These are phyloP conservation scores for Rhodocollybia butyracea DNA, from an alignment of 768 basidiomycete species.

Conservation along the genomic window DNA sequence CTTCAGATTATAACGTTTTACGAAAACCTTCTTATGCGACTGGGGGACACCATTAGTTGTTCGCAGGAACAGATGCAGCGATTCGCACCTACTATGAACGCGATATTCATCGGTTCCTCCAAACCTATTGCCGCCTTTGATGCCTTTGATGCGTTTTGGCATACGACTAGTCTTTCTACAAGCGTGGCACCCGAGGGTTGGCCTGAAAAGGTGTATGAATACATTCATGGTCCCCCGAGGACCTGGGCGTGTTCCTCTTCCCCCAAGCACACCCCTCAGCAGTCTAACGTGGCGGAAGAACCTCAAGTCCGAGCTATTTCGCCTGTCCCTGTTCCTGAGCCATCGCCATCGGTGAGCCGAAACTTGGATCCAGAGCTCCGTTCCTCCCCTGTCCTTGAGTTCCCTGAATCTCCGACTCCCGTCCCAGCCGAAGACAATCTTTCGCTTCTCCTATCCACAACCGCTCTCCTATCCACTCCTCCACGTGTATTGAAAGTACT, in stretches of 20 bases:
- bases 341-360: neutral
- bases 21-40: constrained; percentile 46
- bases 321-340: neutral
- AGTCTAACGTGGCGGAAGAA: neutral
- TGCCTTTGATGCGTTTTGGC: constrained; percentile 66
- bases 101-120: constrained; percentile 51
- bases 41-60: constrained; percentile 45
- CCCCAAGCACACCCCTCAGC: constrained; percentile 16
- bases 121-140: constrained; percentile 42
- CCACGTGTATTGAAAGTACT: neutral
- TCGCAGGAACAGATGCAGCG: constrained; percentile 38
- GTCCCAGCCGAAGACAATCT: neutral
- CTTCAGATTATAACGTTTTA: constrained; percentile 61
- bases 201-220: constrained; percentile 42
- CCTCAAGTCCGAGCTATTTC: neutral
- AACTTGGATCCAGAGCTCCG: constrained; percentile 25
- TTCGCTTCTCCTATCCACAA: neutral
- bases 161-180: constrained; percentile 31
- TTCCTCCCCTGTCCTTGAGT: constrained; percentile 9
- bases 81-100: constrained; percentile 50
- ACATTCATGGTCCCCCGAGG: constrained; percentile 17
- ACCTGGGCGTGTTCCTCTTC: constrained; percentile 20
- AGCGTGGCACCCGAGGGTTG: constrained; percentile 48
- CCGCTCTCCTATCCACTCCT: constrained; percentile 1
- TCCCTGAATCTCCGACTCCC: neutral